A percentile compares a stretch with the other conserved stretches of the same genome.
Evolutionary conservation across 2,329 filamentous ascomycete species (phyloP).

Genomic region (Dothistroma septosporum): DNA sequence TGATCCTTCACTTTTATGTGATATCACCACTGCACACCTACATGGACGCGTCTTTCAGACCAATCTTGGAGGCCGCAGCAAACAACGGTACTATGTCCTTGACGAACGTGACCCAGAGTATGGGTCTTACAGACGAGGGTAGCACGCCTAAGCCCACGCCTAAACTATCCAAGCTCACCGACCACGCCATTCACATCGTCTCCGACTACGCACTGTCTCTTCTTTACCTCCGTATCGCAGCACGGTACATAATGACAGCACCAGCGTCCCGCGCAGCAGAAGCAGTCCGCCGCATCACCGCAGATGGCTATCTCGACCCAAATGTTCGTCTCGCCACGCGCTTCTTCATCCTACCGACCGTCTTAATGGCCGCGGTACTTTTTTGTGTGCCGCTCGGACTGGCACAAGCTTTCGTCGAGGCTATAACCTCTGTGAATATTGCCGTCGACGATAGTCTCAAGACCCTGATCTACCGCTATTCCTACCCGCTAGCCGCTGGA

Average conservation of each 20-base stretch:
- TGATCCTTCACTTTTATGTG: slow-evolving; percentile 82
- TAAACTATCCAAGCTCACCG: slow-evolving; percentile 30
- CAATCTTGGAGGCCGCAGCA: slow-evolving; percentile 18
- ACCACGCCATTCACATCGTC: slow-evolving; percentile 77
- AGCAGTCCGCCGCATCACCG: slow-evolving; percentile 65
- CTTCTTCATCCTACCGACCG: slow-evolving; percentile 75
- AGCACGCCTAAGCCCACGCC: slow-evolving; percentile 12
- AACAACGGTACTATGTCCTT: background rate
- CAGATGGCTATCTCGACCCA: slow-evolving; percentile 71
- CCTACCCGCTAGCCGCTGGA: slow-evolving; percentile 60
- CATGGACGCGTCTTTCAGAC: slow-evolving; percentile 38
- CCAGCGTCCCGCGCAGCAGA: slow-evolving; percentile 66
- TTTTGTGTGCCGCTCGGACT: slow-evolving; percentile 62
- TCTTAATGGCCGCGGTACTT: slow-evolving; percentile 58
- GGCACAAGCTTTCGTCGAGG: slow-evolving; percentile 50
- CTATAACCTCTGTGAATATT: slow-evolving; percentile 6
- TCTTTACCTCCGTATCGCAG: slow-evolving; percentile 77
- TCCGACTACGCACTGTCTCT: slow-evolving; percentile 93
- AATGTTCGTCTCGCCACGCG: slow-evolving; percentile 75
- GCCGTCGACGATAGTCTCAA: slow-evolving; percentile 4
- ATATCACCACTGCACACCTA: slow-evolving; percentile 83
- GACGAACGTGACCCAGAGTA: background rate
- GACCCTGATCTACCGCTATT: slow-evolving; percentile 57
- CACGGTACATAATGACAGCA: slow-evolving; percentile 64
- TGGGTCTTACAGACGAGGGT: background rate